phyloP scores from a whole-genome alignment of 306 rosid species.

The Mimosa bimucronata region DNA sequence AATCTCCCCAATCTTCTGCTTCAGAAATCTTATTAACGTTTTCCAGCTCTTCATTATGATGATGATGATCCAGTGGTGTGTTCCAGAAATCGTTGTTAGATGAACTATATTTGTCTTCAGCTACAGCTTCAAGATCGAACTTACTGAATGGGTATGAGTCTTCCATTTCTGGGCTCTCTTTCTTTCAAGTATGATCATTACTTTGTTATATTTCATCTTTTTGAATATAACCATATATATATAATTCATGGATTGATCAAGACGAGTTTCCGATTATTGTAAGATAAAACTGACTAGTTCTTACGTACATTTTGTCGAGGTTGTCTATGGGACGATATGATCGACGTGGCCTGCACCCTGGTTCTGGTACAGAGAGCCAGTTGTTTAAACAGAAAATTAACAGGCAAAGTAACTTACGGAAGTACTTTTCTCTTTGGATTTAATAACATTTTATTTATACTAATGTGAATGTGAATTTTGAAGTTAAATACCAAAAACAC shows the following conservation, averaged over 20 bases:
- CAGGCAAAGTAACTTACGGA: neutral
- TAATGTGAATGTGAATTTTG: neutral
- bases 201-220: neutral
- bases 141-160: constrained; percentile 37
- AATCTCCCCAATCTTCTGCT: constrained; percentile 33
- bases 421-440: neutral
- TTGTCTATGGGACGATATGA: constrained; percentile 39
- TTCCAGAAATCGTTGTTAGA: constrained; percentile 36
- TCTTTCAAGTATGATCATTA: neutral
- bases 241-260: neutral
- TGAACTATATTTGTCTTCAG: constrained; percentile 43
- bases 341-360: constrained; percentile 40
- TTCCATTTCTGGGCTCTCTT: constrained; percentile 36
- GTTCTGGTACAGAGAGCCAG: constrained; percentile 14
- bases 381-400: neutral
- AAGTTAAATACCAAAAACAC: neutral
- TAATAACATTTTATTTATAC: neutral
- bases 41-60: constrained; percentile 3
- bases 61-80: constrained; percentile 11
- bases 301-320: constrained; percentile 15
- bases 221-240: neutral
- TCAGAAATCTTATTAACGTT: constrained; percentile 24
- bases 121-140: constrained; percentile 21
- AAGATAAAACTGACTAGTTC: constrained; percentile 32
- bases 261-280: neutral